A percentile compares a stretch with the other conserved stretches of the same genome.
Conservation (phyloP, 1,284 basidiomycete species). For the Rhizoctonia solani region DNA sequence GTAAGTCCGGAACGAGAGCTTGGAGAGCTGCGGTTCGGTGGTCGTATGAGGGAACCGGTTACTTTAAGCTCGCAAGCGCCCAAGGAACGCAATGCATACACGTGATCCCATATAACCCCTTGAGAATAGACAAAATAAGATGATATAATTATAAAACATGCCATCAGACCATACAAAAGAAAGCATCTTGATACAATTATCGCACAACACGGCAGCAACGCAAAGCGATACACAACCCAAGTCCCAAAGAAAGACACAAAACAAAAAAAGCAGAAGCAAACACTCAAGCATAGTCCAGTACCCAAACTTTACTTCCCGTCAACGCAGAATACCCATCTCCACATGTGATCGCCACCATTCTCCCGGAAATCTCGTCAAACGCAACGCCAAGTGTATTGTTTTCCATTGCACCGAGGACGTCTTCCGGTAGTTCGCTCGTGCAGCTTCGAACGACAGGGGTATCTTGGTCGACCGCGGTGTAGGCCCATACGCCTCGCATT, state of each 20-base stretch:
- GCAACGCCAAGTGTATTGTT: constrained; percentile 17
- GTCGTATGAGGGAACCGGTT: too few relatives aligned
- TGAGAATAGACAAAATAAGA: background rate
- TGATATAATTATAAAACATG: background rate
- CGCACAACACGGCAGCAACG: too few relatives aligned
- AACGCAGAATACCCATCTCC: constrained; percentile 2
- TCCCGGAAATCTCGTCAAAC: constrained; percentile 13
- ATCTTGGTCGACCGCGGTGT: background rate
- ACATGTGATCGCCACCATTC: background rate
- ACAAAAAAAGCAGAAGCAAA: background rate
- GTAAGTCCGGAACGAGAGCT: too few relatives aligned
- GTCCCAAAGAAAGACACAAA: background rate
- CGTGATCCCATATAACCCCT: too few relatives aligned
- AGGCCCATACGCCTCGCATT: constrained; percentile 18
- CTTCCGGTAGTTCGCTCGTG: constrained; percentile 17
- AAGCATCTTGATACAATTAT: too few relatives aligned
- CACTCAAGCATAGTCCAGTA: constrained; percentile 14
- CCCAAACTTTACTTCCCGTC: constrained; percentile 7
- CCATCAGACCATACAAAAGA: too few relatives aligned
- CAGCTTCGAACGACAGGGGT: background rate
- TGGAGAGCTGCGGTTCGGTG: too few relatives aligned
- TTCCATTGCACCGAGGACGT: constrained; percentile 23
- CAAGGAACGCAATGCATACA: too few relatives aligned
- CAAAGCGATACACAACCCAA: too few relatives aligned
- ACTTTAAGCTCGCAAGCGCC: too few relatives aligned